Evolutionary conservation across 2,329 filamentous ascomycete species (phyloP).

Genomic region (Tolypocladium tundrense): DNA sequence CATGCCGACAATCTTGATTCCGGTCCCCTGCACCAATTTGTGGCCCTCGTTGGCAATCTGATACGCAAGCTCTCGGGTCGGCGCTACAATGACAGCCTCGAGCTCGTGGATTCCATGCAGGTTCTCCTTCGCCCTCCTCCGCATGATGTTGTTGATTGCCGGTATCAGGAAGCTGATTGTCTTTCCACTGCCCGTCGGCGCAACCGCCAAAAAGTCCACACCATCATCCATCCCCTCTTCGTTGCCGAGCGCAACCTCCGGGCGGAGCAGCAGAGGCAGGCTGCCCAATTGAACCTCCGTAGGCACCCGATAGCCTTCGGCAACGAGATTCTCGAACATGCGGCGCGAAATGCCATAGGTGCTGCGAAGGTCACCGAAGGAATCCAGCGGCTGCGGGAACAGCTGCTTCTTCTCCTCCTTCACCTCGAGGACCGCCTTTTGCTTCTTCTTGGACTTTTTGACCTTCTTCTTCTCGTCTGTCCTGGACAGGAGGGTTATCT

Average conservation of each 20-base stretch:
- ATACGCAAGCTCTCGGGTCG: conserved; percentile 66
- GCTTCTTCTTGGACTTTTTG: conserved; percentile 46
- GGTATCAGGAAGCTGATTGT: conserved; percentile 89
- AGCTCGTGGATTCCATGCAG: conserved; percentile 34
- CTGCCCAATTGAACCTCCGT: conserved; percentile 90
- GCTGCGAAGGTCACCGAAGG: conserved; percentile 62
- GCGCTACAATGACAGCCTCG: conserved; percentile 62
- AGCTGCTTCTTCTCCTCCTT: conserved; percentile 51
- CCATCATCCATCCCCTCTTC: conserved; percentile 23
- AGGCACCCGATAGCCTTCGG: conserved; percentile 78
- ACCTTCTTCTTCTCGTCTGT: conserved; percentile 29
- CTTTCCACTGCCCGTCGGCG: conserved; percentile 94
- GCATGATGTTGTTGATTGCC: conserved; percentile 65
- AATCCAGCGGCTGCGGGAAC: conserved; percentile 68
- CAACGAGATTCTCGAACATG: conserved; percentile 66
- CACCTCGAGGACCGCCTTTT: conserved; percentile 32
- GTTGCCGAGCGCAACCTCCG: conserved; percentile 35
- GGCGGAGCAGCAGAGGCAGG: conserved; percentile 64
- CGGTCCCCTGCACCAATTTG: conserved; percentile 68
- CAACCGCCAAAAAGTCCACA: conserved; percentile 76
- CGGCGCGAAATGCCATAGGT: conserved; percentile 64
- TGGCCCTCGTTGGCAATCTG: conserved; percentile 80
- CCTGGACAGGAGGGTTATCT: conserved; percentile 65
- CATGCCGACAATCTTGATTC: conserved; percentile 71
- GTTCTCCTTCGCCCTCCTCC: conserved; percentile 38